These are phyloP conservation scores for Suillus hirtellus DNA, from an alignment of 768 basidiomycete genomes.

Conservation along the genomic window DNA sequence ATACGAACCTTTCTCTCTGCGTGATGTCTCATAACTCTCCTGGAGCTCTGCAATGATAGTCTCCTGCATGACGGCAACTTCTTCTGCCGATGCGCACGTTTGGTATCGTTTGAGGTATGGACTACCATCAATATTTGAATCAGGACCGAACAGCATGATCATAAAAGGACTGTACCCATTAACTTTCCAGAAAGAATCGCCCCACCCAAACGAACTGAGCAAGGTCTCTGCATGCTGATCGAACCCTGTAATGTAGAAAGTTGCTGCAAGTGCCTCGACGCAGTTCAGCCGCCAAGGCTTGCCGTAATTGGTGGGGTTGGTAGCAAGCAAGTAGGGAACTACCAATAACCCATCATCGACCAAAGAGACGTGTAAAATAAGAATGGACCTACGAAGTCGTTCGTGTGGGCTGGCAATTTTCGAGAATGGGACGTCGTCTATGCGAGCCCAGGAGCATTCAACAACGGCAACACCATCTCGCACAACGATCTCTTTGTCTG, in stretches of 20 bases:
- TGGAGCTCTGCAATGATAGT: constrained; percentile 70
- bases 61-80: constrained; percentile 62
- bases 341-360: constrained; percentile 2
- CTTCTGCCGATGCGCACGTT: constrained; percentile 62
- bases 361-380: not conserved
- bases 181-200: constrained; percentile 80
- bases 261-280: constrained; percentile 91
- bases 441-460: constrained; percentile 96
- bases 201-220: constrained; percentile 88
- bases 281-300: constrained; percentile 97
- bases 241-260: constrained; percentile 92
- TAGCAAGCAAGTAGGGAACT: constrained; percentile 96
- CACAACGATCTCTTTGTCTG: constrained; percentile 79
- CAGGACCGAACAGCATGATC: not conserved
- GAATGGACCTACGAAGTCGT: constrained; percentile 65
- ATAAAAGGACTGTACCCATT: constrained; percentile 54
- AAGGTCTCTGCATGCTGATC: constrained; percentile 77
- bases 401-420: constrained; percentile 95
- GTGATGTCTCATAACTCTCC: constrained; percentile 55
- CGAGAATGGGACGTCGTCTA: constrained; percentile 91
- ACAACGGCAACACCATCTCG: constrained; percentile 89
- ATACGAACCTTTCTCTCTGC: constrained; percentile 50
- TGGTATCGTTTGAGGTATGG: constrained; percentile 72
- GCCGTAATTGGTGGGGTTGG: constrained; percentile 97
- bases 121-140: constrained; percentile 8